Evolutionary conservation across 139 green algal genomes (phyloP), one percentile per base, ranked within the genome.

Genomic region (Chlamydomonas schloesseri): DNA sequence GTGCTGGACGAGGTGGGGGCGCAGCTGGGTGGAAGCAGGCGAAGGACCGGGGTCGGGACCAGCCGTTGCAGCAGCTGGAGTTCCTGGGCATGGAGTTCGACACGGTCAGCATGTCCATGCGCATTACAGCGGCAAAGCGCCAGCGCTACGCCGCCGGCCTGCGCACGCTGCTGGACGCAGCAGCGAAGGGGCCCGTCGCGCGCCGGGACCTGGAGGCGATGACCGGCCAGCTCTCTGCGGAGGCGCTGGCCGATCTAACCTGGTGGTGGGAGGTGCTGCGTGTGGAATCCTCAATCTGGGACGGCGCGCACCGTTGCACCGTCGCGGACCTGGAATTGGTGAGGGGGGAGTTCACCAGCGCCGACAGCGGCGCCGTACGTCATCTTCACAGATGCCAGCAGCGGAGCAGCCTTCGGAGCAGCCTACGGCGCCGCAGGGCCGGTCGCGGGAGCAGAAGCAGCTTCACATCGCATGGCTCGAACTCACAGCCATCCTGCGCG

Each of bases 381-480:
- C n/a, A n/a, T 87, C 50, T 87, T 80, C 69, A 87, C 70, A 6
- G 82, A 87, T n/a, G 82, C 82, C n/a, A n/a, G n/a, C 26, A 87
- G 82, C 71, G 60, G 53, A 1, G 34, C 0, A 3, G 82, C 71
- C 1, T 76, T 81, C 36, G 82, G 82, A 0, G 82, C 50, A 2
- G 71, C 73, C 2, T 73, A 60, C 34, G 53, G 33, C 3, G 5
- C 26, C 3, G 36, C 60, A 3, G 71, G 73, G 57, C 1, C 81
- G 69, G 69, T 10, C 21, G 1, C 6, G 0, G 14, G 24, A 50
- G 3, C 36, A 81, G 36, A 26, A 26, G 46, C 20, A 31, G 31
- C 47, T 76, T 10, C 68, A 87, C 37, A 67, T 87, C 15, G 71
- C 68, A 57, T 67, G 50, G 68, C 29, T 81, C n/a, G 82, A 87